phyloP scores from a whole-genome alignment of 129 eudicot species.

The Chrysanthemum seticuspe region DNA sequence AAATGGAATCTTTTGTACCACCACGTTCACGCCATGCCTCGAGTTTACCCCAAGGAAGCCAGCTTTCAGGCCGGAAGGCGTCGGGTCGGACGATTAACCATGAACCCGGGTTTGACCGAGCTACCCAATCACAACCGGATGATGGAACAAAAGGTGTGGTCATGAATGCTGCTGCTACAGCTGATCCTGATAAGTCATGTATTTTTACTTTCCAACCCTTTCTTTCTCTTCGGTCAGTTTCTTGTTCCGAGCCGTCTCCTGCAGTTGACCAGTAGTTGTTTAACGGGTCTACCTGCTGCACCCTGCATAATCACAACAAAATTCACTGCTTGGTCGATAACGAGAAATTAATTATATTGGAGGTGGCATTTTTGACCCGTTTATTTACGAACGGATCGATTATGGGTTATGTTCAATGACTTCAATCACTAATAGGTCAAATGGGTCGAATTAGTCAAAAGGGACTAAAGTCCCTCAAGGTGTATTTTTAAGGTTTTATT shows the following conservation, averaged over 20 bases:
- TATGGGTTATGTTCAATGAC: too few relatives aligned
- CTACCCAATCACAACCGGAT: constrained; percentile 90
- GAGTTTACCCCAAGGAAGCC: constrained; percentile 96
- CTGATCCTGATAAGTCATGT: constrained; percentile 90
- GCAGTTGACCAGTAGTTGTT: constrained; percentile 62
- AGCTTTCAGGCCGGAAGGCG: constrained; percentile 62
- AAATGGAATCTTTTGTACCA: constrained; percentile 61
- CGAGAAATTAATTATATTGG: background rate
- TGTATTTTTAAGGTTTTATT: too few relatives aligned
- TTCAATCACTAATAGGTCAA: too few relatives aligned
- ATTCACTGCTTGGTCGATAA: constrained; percentile 2
- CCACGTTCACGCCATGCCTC: constrained; percentile 97
- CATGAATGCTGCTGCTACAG: constrained; percentile 92
- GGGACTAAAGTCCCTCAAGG: too few relatives aligned
- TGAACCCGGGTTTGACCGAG: constrained; percentile 86
- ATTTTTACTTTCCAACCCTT: constrained; percentile 92
- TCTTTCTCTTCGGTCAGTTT: constrained; percentile 68
- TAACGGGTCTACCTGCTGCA: constrained; percentile 63
- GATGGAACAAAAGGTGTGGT: constrained; percentile 93
- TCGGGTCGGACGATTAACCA: constrained; percentile 87
- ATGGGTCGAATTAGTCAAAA: too few relatives aligned
- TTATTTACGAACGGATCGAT: too few relatives aligned
- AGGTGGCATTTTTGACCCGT: background rate
- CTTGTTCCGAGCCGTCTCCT: constrained; percentile 57
- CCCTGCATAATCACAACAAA: constrained; percentile 40